A percentile compares a stretch with the other conserved stretches of the same genome.
Conservation (phyloP, 805 yeast species). For the Lipomyces lipofer region DNA sequence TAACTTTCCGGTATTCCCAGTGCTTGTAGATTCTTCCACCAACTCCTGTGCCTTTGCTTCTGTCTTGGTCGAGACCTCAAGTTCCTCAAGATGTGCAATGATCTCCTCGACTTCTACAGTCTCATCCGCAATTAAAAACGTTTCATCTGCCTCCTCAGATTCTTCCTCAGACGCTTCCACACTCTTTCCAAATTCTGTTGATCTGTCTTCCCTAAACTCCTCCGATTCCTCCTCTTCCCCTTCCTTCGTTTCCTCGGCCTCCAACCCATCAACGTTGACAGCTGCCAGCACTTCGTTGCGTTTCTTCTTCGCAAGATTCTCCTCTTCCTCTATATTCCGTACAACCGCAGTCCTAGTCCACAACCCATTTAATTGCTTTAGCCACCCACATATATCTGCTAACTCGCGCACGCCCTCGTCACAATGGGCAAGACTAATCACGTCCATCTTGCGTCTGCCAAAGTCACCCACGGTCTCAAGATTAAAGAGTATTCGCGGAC, state of each 20-base stretch:
- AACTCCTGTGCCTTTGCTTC: background rate
- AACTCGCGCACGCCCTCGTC: conserved; percentile 63
- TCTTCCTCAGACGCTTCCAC: background rate
- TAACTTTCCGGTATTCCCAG: no score
- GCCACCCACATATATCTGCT: conserved; percentile 65
- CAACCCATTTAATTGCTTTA: conserved; percentile 21
- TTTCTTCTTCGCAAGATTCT: conserved; percentile 4
- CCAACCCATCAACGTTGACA: background rate
- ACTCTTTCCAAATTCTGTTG: no score
- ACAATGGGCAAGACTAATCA: conserved; percentile 60
- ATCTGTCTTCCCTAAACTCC: background rate
- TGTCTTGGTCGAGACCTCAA: background rate
- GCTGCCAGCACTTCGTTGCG: conserved; percentile 15
- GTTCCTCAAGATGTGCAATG: background rate
- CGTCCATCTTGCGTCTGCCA: conserved; percentile 59
- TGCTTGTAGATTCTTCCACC: no score
- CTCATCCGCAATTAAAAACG: background rate
- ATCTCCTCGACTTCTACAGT: background rate
- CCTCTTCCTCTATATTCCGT: conserved; percentile 15
- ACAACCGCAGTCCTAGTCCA: conserved; percentile 16
- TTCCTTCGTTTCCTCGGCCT: conserved; percentile 1
- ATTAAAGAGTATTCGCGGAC: conserved; percentile 68
- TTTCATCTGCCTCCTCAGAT: background rate
- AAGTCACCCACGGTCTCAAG: conserved; percentile 73
- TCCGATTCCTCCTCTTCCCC: conserved; percentile 1